A percentile compares a stretch with the other conserved stretches of the same genome.
Evolutionary conservation across 768 basidiomycete genomes (phyloP).

Genomic region (Naganishia randhawae): DNA sequence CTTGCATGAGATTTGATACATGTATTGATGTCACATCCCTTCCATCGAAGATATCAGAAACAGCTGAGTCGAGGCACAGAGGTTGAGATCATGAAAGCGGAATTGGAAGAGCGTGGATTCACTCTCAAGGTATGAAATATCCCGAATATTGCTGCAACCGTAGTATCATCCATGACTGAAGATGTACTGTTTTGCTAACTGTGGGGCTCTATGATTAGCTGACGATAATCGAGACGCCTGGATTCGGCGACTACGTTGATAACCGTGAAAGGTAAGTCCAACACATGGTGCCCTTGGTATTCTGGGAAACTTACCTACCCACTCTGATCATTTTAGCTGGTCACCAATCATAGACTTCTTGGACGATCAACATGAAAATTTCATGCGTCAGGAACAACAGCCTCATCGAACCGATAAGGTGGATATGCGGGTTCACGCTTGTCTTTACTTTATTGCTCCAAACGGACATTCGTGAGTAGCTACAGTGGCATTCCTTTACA

Average conservation of each 20-base stretch:
- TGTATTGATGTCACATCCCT: neutral
- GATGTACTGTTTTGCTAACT: neutral
- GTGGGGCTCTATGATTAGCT: slow-evolving; percentile 54
- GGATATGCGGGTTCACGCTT: slow-evolving; percentile 97
- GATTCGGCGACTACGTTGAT: slow-evolving; percentile 99
- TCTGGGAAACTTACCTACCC: slow-evolving; percentile 16
- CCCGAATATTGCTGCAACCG: neutral
- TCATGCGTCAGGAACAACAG: slow-evolving; percentile 96
- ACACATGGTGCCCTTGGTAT: neutral
- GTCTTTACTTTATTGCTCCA: slow-evolving; percentile 97
- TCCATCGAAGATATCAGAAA: slow-evolving; percentile 56
- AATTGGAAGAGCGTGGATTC: slow-evolving; percentile 98
- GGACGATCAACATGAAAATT: slow-evolving; percentile 94
- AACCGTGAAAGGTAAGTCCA: slow-evolving; percentile 83
- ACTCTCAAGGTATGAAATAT: slow-evolving; percentile 64
- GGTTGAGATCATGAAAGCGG: slow-evolving; percentile 98
- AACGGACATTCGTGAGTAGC: slow-evolving; percentile 87
- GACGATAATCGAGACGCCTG: slow-evolving; percentile 98
- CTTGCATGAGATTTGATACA: neutral
- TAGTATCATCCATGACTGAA: neutral
- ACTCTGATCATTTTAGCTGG: slow-evolving; percentile 62
- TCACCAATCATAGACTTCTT: slow-evolving; percentile 98
- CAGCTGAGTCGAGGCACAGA: slow-evolving; percentile 98
- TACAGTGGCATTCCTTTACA: neutral
- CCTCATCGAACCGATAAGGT: slow-evolving; percentile 89